phyloP scores from a whole-genome alignment of 306 rosid genomes.

The Quillaja saponaria region DNA sequence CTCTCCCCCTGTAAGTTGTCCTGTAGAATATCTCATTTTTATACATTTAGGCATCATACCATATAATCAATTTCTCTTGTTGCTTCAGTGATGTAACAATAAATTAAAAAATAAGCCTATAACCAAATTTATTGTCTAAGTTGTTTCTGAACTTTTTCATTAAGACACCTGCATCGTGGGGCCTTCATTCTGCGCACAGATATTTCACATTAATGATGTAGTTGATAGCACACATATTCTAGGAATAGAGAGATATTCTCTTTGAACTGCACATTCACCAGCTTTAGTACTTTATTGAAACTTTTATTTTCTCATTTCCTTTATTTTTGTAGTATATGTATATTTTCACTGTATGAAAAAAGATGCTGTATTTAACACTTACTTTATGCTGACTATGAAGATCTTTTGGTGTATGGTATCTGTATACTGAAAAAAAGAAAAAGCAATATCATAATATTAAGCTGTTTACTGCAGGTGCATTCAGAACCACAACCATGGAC shows the following conservation, averaged over 20 bases:
- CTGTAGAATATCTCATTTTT: slow-evolving; percentile 12
- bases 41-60: not conserved
- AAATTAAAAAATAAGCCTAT: not conserved
- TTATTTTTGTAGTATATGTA: no score
- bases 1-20: slow-evolving; percentile 69
- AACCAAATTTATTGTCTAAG: no score
- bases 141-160: no score
- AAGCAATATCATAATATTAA: slow-evolving; percentile 30
- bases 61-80: slow-evolving; percentile 14
- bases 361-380: slow-evolving; percentile 18
- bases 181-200: no score
- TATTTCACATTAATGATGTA: no score
- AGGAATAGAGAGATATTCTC: no score
- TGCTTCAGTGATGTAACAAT: slow-evolving; percentile 13
- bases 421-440: slow-evolving; percentile 22
- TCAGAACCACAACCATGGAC: slow-evolving; percentile 63
- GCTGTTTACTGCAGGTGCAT: slow-evolving; percentile 62
- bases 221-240: no score
- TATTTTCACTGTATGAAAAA: not conserved
- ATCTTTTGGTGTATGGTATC: not conserved
- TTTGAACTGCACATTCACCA: no score
- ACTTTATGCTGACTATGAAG: slow-evolving; percentile 13
- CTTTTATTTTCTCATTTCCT: no score
- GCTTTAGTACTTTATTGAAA: no score
- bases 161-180: no score